phyloP scores from a whole-genome alignment of 352 stramenopile species.

The Elongisporangium anandrum region DNA sequence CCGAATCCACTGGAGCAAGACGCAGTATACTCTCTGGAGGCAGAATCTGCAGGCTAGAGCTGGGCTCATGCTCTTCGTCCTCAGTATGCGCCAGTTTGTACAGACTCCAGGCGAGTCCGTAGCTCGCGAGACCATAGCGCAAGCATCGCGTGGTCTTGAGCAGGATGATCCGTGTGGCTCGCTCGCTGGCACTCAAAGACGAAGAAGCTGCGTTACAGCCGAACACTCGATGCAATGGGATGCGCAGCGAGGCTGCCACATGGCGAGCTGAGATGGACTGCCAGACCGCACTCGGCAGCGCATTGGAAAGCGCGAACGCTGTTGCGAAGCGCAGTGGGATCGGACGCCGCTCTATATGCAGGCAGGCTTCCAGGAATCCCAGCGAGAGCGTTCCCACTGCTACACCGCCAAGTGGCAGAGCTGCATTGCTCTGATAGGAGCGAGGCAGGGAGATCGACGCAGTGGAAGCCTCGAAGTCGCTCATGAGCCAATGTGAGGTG shows the following conservation, averaged over 20 bases:
- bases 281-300: slow-evolving; percentile 65
- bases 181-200: slow-evolving; percentile 7
- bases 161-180: slow-evolving; percentile 32
- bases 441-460: not conserved
- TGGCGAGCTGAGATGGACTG: slow-evolving; percentile 32
- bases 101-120: slow-evolving; percentile 53
- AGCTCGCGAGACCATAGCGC: slow-evolving; percentile 48
- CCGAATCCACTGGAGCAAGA: slow-evolving; percentile 32
- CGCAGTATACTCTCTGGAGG: slow-evolving; percentile 40
- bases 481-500: not conserved
- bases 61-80: not conserved
- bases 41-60: not conserved
- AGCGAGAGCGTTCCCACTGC: slow-evolving; percentile 29
- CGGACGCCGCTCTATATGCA: slow-evolving; percentile 46
- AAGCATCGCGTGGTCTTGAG: slow-evolving; percentile 46
- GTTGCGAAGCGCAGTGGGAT: slow-evolving; percentile 69
- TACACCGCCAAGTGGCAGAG: slow-evolving; percentile 13
- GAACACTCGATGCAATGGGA: slow-evolving; percentile 16
- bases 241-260: slow-evolving; percentile 31
- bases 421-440: not conserved
- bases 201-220: slow-evolving; percentile 11
- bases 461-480: not conserved
- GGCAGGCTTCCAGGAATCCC: slow-evolving; percentile 63
- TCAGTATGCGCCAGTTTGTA: slow-evolving; percentile 18
- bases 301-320: slow-evolving; percentile 48